These are phyloP conservation scores for Mycoemilia scoparia DNA, from an alignment of 192 early-diverging fungal genomes.

Conservation along the genomic window DNA sequence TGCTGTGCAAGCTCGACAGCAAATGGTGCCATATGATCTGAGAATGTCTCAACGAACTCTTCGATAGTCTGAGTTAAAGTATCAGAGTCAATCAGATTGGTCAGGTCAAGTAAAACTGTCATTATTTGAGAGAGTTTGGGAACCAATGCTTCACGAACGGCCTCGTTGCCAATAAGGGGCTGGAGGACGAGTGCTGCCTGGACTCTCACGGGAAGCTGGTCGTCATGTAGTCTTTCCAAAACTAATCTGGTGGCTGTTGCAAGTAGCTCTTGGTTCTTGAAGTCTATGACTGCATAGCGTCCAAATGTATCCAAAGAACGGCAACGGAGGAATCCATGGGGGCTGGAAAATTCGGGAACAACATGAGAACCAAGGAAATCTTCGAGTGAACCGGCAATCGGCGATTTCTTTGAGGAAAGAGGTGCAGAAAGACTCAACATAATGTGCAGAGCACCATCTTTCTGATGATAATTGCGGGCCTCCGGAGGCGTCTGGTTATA, in stretches of 20 bases:
- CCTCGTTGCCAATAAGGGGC: slow-evolving; percentile 57
- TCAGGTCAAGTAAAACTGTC: slow-evolving; percentile 69
- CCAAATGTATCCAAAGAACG: slow-evolving; percentile 39
- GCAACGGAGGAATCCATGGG: slow-evolving; percentile 61
- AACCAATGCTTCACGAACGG: slow-evolving; percentile 51
- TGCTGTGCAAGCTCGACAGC: slow-evolving; percentile 75
- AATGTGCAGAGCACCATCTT: slow-evolving; percentile 85
- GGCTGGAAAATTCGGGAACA: slow-evolving; percentile 78
- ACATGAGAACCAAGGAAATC: slow-evolving; percentile 70
- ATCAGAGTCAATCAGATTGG: slow-evolving; percentile 87
- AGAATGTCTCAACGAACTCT: slow-evolving; percentile 77
- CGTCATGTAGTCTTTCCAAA: slow-evolving; percentile 47
- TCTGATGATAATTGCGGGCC: slow-evolving; percentile 50
- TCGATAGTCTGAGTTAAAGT: slow-evolving; percentile 75
- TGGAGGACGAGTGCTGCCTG: slow-evolving; percentile 67
- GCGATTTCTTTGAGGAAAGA: slow-evolving; percentile 54
- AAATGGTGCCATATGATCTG: slow-evolving; percentile 80
- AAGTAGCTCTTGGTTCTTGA: slow-evolving; percentile 35
- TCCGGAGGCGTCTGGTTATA: slow-evolving; percentile 50
- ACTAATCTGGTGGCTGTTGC: slow-evolving; percentile 29
- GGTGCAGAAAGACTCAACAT: slow-evolving; percentile 53
- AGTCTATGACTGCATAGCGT: slow-evolving; percentile 40
- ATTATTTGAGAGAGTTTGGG: slow-evolving; percentile 74
- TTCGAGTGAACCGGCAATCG: slow-evolving; percentile 58
- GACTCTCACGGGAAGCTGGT: slow-evolving; percentile 74